Evolutionary conservation across 1,139 yeast genomes (phyloP).

Genomic region (Cylindricascospora bacillispora): DNA sequence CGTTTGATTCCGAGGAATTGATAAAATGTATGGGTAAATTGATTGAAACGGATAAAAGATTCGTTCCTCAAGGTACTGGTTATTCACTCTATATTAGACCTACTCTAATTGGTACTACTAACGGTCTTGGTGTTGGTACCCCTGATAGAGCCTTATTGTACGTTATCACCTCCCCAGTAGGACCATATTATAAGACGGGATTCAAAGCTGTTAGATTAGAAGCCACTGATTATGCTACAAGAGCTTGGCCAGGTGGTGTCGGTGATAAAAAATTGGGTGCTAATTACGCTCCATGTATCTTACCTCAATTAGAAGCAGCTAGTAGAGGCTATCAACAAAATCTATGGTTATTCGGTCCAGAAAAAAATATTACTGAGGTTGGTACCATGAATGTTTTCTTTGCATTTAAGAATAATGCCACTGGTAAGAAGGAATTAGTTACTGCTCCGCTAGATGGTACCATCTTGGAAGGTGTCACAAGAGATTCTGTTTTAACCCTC

Average conservation of each 20-base stretch:
- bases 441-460: constrained; percentile 98
- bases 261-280: constrained; percentile 96
- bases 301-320: constrained; percentile 84
- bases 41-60: constrained; percentile 55
- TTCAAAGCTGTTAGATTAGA: constrained; percentile 89
- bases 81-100: constrained; percentile 90
- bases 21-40: constrained; percentile 62
- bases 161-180: constrained; percentile 90
- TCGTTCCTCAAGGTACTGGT: constrained; percentile 77
- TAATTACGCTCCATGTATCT: constrained; percentile 89
- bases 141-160: constrained; percentile 73
- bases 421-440: constrained; percentile 81
- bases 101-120: constrained; percentile 83
- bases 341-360: constrained; percentile 90
- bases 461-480: constrained; percentile 90
- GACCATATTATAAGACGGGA: constrained; percentile 81
- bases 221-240: constrained; percentile 88
- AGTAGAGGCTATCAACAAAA: constrained; percentile 84
- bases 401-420: constrained; percentile 52
- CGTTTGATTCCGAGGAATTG: constrained; percentile 67
- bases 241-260: constrained; percentile 99
- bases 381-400: constrained; percentile 96
- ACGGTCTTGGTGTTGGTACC: constrained; percentile 68
- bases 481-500: constrained; percentile 73
- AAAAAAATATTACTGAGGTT: constrained; percentile 83